These are phyloP conservation scores for Dendrothele bispora DNA, from an alignment of 768 basidiomycete genomes.

Conservation along the genomic window DNA sequence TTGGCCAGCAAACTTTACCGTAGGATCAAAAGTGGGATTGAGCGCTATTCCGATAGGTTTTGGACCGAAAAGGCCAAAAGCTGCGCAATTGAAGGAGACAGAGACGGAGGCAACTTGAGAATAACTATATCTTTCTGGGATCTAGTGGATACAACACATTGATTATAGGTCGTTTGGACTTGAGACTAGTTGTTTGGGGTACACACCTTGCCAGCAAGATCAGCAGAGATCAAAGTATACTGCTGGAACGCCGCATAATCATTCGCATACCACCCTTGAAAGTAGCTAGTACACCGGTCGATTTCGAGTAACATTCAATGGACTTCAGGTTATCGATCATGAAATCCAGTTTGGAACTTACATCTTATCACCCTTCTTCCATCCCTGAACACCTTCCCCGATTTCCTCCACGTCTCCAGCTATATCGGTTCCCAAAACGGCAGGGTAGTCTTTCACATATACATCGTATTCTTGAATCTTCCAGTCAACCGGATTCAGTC, in stretches of 20 bases:
- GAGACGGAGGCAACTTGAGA: constrained; percentile 24
- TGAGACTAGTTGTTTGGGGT: neutral
- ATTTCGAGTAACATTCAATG: no score
- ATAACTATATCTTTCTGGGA: constrained; percentile 21
- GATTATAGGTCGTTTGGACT: neutral
- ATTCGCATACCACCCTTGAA: constrained; percentile 10
- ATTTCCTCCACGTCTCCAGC: constrained; percentile 32
- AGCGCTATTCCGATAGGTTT: constrained; percentile 39
- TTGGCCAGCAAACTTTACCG: constrained; percentile 40
- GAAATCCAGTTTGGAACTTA: constrained; percentile 10
- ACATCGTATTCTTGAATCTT: constrained; percentile 23
- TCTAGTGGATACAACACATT: constrained; percentile 1
- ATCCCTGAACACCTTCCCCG: constrained; percentile 32
- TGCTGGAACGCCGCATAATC: constrained; percentile 19
- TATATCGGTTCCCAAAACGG: constrained; percentile 25
- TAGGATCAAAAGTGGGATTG: constrained; percentile 35
- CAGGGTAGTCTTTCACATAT: constrained; percentile 24
- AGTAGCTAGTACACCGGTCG: constrained; percentile 9
- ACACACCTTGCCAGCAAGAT: constrained; percentile 16
- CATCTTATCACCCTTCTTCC: constrained; percentile 34
- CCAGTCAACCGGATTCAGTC: constrained; percentile 34
- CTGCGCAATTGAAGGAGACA: constrained; percentile 23
- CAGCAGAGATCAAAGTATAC: constrained; percentile 18
- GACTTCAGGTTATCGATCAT: neutral
- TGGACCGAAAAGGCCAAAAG: constrained; percentile 21